Evolutionary conservation across 2,329 filamentous ascomycete species (phyloP).

Genomic region (Aspergillus quadrilineatus): DNA sequence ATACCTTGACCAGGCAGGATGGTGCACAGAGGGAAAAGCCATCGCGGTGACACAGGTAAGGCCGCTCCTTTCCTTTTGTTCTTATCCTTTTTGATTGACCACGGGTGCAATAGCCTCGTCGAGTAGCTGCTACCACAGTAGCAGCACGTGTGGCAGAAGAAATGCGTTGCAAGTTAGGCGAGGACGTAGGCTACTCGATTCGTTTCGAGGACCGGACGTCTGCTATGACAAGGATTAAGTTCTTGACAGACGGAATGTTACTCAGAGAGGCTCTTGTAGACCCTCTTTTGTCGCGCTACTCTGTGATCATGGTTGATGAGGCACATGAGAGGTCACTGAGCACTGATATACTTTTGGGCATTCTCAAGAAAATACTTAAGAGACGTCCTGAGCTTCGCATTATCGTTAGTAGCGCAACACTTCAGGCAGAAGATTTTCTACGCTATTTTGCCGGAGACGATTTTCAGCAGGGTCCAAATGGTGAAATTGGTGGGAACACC

Average conservation of each 20-base stretch:
- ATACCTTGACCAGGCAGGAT: conserved; percentile 82
- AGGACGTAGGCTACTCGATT: conserved; percentile 91
- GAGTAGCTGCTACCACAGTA: conserved; percentile 88
- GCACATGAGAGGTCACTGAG: conserved; percentile 92
- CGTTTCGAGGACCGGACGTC: conserved; percentile 89
- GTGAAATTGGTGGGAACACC: conserved; percentile 41
- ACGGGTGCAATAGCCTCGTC: conserved; percentile 64
- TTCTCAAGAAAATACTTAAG: conserved; percentile 86
- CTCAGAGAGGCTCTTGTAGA: conserved; percentile 91
- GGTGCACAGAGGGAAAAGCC: conserved; percentile 78
- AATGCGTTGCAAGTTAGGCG: conserved; percentile 78
- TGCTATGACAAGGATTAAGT: conserved; percentile 82
- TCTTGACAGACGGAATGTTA: conserved; percentile 88
- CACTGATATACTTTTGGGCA: conserved; percentile 83
- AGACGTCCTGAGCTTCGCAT: conserved; percentile 79
- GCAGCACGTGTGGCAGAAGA: conserved; percentile 88
- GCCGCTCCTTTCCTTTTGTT: conserved; percentile 25
- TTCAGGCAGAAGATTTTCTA: conserved; percentile 84
- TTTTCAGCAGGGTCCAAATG: conserved; percentile 35
- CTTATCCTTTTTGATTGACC: not conserved
- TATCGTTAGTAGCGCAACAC: conserved; percentile 87
- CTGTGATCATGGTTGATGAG: conserved; percentile 96
- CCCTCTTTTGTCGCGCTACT: conserved; percentile 84
- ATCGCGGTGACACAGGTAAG: conserved; percentile 87
- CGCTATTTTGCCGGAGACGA: conserved; percentile 66